phyloP scores from a whole-genome alignment of 2,329 filamentous ascomycete species.

The Penicillium verrucosum region DNA sequence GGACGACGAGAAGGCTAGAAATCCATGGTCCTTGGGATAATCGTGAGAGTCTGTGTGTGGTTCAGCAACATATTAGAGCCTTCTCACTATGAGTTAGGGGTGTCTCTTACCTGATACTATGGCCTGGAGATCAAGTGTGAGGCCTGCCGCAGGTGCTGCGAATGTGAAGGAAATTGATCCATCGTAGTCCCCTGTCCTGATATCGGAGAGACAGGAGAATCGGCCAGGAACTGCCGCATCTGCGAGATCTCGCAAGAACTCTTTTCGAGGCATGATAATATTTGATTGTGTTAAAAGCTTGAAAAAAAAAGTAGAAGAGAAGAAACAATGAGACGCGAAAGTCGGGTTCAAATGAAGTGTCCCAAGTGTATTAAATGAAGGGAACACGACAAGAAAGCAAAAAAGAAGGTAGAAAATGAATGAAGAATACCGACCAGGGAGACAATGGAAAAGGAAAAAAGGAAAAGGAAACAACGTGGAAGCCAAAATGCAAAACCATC shows the following conservation, averaged over 20 bases:
- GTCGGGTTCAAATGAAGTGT: neutral
- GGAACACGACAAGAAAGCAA: neutral
- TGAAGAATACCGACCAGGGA: neutral
- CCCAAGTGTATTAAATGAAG: neutral
- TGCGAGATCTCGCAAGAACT: constrained; percentile 60
- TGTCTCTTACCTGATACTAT: constrained; percentile 39
- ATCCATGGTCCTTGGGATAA: constrained; percentile 57
- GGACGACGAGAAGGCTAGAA: constrained; percentile 46
- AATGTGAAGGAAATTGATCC: constrained; percentile 67
- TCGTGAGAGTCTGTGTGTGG: constrained; percentile 51
- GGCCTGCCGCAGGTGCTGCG: constrained; percentile 21
- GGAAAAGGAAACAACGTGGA: neutral
- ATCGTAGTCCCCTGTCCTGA: constrained; percentile 65
- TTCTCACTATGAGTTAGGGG: neutral
- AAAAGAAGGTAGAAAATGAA: neutral
- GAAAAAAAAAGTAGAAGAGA: neutral
- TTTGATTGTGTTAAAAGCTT: neutral
- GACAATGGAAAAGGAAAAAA: neutral
- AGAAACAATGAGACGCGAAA: neutral
- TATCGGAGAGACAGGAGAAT: constrained; percentile 50
- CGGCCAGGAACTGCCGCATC: constrained; percentile 37
- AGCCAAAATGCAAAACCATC: neutral
- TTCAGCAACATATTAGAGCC: constrained; percentile 11
- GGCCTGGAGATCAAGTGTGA: constrained; percentile 36
- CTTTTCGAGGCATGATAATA: constrained; percentile 60